Evolutionary conservation across 352 stramenopile genomes (phyloP).

Genomic region (Lagenidium sp.): DNA sequence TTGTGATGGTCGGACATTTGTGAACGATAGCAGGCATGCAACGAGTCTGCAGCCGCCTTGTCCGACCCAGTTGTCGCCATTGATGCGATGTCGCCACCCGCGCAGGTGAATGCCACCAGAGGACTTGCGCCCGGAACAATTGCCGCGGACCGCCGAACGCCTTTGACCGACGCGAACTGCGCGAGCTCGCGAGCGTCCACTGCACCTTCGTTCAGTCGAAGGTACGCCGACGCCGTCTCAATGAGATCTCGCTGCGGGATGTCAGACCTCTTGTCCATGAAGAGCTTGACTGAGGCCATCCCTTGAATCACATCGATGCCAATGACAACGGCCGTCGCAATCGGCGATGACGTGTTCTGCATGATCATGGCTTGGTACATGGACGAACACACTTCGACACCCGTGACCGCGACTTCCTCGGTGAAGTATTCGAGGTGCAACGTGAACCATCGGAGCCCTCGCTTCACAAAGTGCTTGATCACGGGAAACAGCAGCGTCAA

Average conservation of each 20-base stretch:
- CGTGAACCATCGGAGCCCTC: background rate
- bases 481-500: conserved; percentile 11
- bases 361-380: conserved; percentile 19
- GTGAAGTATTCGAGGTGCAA: background rate
- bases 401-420: conserved; percentile 7
- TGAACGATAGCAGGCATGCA: no score
- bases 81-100: background rate
- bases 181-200: no score
- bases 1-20: no score
- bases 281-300: conserved; percentile 9
- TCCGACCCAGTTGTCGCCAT: no score
- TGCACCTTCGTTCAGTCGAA: no score
- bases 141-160: background rate
- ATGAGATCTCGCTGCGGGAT: conserved; percentile 3
- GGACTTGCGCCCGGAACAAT: background rate
- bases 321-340: conserved; percentile 12
- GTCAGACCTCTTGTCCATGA: conserved; percentile 8
- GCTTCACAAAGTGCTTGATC: conserved; percentile 12
- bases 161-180: background rate
- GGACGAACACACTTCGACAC: conserved; percentile 13
- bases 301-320: conserved; percentile 9
- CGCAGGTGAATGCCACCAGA: background rate
- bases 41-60: no score
- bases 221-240: background rate
- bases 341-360: conserved; percentile 7